These are phyloP conservation scores for Ananas comosus DNA, from an alignment of 176 grass and related monocot species.

Conservation along the genomic window DNA sequence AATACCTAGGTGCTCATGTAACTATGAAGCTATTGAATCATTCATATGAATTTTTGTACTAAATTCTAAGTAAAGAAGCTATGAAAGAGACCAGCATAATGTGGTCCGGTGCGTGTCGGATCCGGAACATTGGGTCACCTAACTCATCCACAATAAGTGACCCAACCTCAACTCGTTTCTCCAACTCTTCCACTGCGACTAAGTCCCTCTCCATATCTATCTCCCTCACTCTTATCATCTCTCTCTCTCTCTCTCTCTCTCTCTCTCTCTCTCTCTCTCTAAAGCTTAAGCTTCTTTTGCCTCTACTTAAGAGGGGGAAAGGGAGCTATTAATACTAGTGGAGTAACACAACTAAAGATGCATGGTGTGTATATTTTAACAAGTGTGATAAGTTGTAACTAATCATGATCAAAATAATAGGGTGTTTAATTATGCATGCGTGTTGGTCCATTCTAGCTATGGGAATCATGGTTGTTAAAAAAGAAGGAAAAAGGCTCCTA, in stretches of 20 bases:
- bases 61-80: not conserved
- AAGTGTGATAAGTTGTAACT: no score
- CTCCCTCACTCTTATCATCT: slow-evolving; percentile 45
- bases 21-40: no score
- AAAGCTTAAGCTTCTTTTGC: not conserved
- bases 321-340: not conserved
- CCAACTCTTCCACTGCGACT: slow-evolving; percentile 40
- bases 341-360: no score
- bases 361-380: no score
- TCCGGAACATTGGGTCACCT: slow-evolving; percentile 48
- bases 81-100: slow-evolving; percentile 48
- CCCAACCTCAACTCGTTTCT: slow-evolving; percentile 42
- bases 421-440: no score
- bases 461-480: no score
- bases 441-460: no score
- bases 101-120: slow-evolving; percentile 53
- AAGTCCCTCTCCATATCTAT: slow-evolving; percentile 45
- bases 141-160: slow-evolving; percentile 43
- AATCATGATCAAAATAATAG: no score
- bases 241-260: not conserved
- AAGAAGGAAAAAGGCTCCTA: no score
- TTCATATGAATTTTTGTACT: no score
- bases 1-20: no score
- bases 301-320: not conserved
- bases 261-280: not conserved